phyloP scores from a whole-genome alignment of 2,329 filamentous ascomycete genomes.

The Myotisia sp. region DNA sequence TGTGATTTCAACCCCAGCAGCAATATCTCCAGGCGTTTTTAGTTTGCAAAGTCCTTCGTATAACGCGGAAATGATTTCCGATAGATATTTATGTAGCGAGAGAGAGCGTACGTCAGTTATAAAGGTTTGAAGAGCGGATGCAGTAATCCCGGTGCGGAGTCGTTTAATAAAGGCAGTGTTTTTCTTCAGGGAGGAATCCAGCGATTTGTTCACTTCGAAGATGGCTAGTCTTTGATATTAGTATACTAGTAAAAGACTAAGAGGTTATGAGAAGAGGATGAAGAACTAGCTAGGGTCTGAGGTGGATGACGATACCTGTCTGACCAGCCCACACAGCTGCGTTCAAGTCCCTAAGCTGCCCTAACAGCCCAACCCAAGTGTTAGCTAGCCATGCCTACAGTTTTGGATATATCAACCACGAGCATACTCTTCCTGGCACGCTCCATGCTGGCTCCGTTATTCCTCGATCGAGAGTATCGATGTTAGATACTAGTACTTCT shows the following conservation, averaged over 20 bases:
- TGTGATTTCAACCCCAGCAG: slow-evolving; percentile 80
- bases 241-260: slow-evolving; percentile 10
- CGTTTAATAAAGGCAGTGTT: slow-evolving; percentile 98
- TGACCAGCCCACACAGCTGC: slow-evolving; percentile 78
- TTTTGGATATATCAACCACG: neutral
- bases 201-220: slow-evolving; percentile 59
- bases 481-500: neutral
- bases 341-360: slow-evolving; percentile 82
- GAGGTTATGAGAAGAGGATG: neutral
- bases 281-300: neutral
- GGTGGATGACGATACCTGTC: slow-evolving; percentile 45
- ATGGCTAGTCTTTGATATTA: slow-evolving; percentile 43
- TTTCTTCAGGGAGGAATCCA: slow-evolving; percentile 94
- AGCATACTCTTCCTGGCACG: slow-evolving; percentile 36
- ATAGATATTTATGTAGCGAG: slow-evolving; percentile 90
- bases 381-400: neutral
- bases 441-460: slow-evolving; percentile 28
- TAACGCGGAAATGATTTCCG: slow-evolving; percentile 89
- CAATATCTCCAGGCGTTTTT: slow-evolving; percentile 81
- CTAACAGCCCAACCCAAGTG: slow-evolving; percentile 40
- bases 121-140: slow-evolving; percentile 67
- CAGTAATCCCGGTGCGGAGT: slow-evolving; percentile 73
- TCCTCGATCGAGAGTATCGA: slow-evolving; percentile 4
- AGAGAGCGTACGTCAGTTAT: slow-evolving; percentile 78
- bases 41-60: slow-evolving; percentile 88